These are phyloP conservation scores for Petunia secreta DNA, from an alignment of 257 asterid genomes.

Conservation along the genomic window DNA sequence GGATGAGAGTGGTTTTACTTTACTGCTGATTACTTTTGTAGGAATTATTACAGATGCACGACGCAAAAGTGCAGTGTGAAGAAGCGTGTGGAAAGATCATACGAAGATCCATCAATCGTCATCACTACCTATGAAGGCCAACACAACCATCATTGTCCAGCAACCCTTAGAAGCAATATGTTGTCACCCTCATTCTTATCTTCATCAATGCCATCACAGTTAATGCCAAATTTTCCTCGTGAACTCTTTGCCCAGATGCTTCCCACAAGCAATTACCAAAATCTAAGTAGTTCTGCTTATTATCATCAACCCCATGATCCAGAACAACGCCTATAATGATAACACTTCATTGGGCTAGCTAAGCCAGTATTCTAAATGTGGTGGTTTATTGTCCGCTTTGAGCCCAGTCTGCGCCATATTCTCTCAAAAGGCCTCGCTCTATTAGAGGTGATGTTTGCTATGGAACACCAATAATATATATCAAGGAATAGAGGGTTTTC, in stretches of 20 bases:
- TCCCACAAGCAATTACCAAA: constrained; percentile 12
- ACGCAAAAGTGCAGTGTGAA: constrained; percentile 66
- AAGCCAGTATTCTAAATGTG: too few species aligned
- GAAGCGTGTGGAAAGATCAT: constrained; percentile 69
- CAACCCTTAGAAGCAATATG: constrained; percentile 58
- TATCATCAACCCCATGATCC: constrained; percentile 30
- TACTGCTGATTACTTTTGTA: constrained; percentile 30
- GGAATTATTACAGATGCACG: constrained; percentile 74
- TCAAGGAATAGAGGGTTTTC: not conserved
- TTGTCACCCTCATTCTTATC: constrained; percentile 44
- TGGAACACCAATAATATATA: not conserved
- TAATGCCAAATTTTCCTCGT: constrained; percentile 37
- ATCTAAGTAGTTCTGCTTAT: constrained; percentile 26
- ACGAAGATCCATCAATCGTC: constrained; percentile 61
- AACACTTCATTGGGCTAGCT: too few species aligned
- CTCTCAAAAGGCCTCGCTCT: not conserved
- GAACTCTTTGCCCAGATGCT: constrained; percentile 42
- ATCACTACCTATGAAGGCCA: constrained; percentile 73
- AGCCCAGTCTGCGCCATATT: too few species aligned
- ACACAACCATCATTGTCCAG: constrained; percentile 77
- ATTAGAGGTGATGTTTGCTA: not conserved
- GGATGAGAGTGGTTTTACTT: not conserved
- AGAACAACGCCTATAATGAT: constrained; percentile 21
- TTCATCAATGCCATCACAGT: constrained; percentile 28
- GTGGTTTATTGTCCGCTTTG: too few species aligned